phyloP scores from a whole-genome alignment of 202 grass and related monocot genomes.

The Zoysia matrella region DNA sequence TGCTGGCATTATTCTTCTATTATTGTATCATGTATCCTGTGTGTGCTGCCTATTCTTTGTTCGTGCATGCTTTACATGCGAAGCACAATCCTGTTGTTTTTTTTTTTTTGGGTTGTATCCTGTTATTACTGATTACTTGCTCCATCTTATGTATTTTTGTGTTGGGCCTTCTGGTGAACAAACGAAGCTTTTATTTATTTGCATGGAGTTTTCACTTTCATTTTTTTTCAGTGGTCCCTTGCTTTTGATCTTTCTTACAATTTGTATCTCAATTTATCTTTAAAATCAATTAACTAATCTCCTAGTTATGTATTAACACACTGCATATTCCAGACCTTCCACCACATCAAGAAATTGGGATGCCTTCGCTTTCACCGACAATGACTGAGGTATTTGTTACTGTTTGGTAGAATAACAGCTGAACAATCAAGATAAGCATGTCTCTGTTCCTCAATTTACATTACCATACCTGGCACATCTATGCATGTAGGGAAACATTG shows the following conservation, averaged over 20 bases:
- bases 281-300: neutral
- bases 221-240: neutral
- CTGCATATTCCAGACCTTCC: slow-evolving; percentile 70
- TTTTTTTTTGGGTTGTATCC: neutral
- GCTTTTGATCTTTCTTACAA: neutral
- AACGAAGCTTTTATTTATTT: neutral
- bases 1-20: neutral
- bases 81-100: neutral
- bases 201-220: neutral
- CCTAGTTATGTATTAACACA: slow-evolving; percentile 26
- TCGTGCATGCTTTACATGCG: neutral
- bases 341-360: slow-evolving; percentile 79
- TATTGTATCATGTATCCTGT: neutral
- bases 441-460: neutral
- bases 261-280: slow-evolving; percentile 2
- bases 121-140: neutral
- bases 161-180: neutral
- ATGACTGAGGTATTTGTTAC: slow-evolving; percentile 87
- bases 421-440: slow-evolving; percentile 16
- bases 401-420: neutral
- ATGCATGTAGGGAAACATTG: slow-evolving; percentile 86
- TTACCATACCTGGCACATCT: slow-evolving; percentile 13
- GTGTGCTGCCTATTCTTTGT: neutral
- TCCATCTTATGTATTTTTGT: neutral
- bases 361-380: slow-evolving; percentile 96